A percentile compares a stretch with the other conserved stretches of the same genome.
These are phyloP conservation scores for Ustilago nuda DNA, from an alignment of 1,284 basidiomycete genomes.

Conservation along the genomic window DNA sequence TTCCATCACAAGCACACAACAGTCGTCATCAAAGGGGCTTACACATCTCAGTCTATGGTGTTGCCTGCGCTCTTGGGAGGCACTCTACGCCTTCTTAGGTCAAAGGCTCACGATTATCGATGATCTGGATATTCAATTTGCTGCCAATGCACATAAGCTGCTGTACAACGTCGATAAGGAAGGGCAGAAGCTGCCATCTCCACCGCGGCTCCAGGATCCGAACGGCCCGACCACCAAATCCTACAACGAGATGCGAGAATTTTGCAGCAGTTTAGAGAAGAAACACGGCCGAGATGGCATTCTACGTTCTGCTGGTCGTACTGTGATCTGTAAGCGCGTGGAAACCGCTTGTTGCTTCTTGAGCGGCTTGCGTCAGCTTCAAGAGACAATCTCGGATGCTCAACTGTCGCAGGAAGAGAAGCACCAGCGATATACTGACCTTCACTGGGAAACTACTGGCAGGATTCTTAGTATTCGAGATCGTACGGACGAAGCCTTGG, in stretches of 20 bases:
- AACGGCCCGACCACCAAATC: conserved; percentile 4
- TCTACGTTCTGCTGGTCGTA: conserved; percentile 29
- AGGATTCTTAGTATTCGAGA: conserved; percentile 13
- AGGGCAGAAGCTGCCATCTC: conserved; percentile 6
- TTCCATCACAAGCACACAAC: background rate
- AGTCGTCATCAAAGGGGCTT: background rate
- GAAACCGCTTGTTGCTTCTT: conserved; percentile 11
- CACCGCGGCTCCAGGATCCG: conserved; percentile 18
- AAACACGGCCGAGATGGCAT: conserved; percentile 19
- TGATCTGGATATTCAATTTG: conserved; percentile 3
- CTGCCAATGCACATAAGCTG: background rate
- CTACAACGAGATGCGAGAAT: conserved; percentile 17
- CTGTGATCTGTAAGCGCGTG: conserved; percentile 13
- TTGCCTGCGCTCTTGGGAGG: conserved; percentile 23
- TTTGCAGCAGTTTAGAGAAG: conserved; percentile 13
- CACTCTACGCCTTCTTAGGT: conserved; percentile 18
- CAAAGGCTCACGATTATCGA: conserved; percentile 5
- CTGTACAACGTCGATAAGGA: conserved; percentile 20
- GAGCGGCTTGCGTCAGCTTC: conserved; percentile 3
- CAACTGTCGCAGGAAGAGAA: conserved; percentile 12
- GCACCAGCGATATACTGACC: background rate
- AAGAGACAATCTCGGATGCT: background rate
- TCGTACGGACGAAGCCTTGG: conserved; percentile 8
- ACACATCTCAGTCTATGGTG: conserved; percentile 23
- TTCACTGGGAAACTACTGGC: background rate